These are phyloP conservation scores for Pharnaceum exiguum DNA, from an alignment of 148 eudicot species.

Conservation along the genomic window DNA sequence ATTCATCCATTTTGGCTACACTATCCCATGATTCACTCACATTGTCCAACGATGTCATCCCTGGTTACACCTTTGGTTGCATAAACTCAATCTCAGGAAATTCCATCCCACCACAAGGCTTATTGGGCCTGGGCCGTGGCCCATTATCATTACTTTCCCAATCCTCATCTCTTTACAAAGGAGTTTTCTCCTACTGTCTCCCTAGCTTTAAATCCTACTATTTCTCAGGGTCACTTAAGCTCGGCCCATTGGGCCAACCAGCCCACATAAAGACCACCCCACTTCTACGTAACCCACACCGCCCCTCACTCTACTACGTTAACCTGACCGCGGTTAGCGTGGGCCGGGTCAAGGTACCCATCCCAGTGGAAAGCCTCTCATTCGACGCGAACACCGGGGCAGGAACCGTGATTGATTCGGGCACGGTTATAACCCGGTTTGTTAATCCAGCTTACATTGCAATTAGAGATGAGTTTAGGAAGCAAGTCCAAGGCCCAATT, in stretches of 20 bases:
- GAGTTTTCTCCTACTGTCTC: constrained; percentile 78
- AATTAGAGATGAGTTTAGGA: constrained; percentile 61
- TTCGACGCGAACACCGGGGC: constrained; percentile 69
- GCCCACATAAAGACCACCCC: constrained; percentile 61
- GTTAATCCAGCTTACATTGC: constrained; percentile 51
- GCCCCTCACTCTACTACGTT: constrained; percentile 80
- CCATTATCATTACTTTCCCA: constrained; percentile 65
- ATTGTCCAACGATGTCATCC: constrained; percentile 39
- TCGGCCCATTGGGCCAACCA: constrained; percentile 78
- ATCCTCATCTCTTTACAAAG: constrained; percentile 52
- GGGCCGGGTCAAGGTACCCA: constrained; percentile 57
- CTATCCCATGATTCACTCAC: constrained; percentile 56
- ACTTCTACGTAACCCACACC: constrained; percentile 61
- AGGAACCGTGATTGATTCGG: constrained; percentile 84
- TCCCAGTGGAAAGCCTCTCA: constrained; percentile 42
- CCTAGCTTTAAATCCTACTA: constrained; percentile 90
- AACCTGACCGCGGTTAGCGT: constrained; percentile 72
- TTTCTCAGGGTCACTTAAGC: constrained; percentile 83
- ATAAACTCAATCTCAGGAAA: constrained; percentile 45
- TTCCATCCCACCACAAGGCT: constrained; percentile 76
- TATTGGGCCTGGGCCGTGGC: constrained; percentile 82
- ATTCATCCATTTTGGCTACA: constrained; percentile 58
- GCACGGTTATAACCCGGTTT: constrained; percentile 78
- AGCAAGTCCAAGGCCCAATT: constrained; percentile 60
- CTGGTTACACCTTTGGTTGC: constrained; percentile 69